Conservation (phyloP, 352 stramenopile genomes). For the Globisporangium recalcitrans region DNA sequence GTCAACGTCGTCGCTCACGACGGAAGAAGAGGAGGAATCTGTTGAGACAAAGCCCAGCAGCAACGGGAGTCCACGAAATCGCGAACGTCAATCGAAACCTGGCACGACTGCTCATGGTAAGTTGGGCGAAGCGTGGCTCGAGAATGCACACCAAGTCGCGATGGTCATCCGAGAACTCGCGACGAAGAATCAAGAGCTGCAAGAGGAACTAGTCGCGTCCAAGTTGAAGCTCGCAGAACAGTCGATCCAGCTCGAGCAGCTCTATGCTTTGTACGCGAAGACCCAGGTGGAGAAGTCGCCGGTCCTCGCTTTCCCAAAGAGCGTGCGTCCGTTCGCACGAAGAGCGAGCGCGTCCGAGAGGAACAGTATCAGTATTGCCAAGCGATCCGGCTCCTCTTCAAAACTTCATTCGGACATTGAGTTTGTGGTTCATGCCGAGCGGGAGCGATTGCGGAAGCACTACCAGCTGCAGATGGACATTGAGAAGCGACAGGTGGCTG, state of each 20-base stretch:
- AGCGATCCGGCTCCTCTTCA: neutral
- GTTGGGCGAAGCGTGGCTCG: constrained; percentile 3
- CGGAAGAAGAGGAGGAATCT: constrained; percentile 1
- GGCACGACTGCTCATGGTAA: neutral
- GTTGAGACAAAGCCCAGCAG: neutral
- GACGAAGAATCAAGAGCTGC: constrained; percentile 33
- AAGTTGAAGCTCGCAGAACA: constrained; percentile 54
- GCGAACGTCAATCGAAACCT: neutral
- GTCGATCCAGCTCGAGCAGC: constrained; percentile 55
- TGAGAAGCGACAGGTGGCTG: constrained; percentile 25
- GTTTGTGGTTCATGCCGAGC: constrained; percentile 41
- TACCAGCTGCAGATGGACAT: constrained; percentile 31
- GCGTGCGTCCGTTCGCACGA: constrained; percentile 28
- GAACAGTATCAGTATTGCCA: neutral
- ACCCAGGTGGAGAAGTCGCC: constrained; percentile 31
- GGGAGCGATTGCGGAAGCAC: constrained; percentile 32
- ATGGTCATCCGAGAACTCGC: constrained; percentile 38
- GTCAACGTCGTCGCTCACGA: constrained; percentile 8
- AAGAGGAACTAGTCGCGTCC: constrained; percentile 46
- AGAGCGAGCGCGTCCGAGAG: constrained; percentile 1
- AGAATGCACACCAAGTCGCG: constrained; percentile 23
- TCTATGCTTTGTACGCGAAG: constrained; percentile 50
- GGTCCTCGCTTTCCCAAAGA: constrained; percentile 36
- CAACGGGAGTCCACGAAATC: neutral
- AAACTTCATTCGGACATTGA: constrained; percentile 43